Base-by-base conservation (phyloP, 305 asterid genomes). In the Nicotiana rustica region DNA sequence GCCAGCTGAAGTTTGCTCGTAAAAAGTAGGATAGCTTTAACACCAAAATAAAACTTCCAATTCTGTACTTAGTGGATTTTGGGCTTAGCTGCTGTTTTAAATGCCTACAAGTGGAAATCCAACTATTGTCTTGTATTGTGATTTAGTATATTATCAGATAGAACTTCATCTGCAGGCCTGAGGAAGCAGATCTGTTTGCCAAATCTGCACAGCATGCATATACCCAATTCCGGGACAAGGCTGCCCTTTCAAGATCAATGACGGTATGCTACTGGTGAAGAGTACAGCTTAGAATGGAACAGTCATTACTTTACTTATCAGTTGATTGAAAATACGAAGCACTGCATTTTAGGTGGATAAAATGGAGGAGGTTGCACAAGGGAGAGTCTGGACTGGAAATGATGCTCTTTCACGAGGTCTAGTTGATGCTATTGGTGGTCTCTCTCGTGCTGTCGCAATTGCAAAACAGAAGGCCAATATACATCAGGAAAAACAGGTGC, bases 331-430 rank as follows among this genome's bases (percentile, higher is more conserved):
- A 18, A 67, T 81, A 67, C 49, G 21, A 60, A 59, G 77, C 65
- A 17, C 73, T 18, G 44, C 55, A 66, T 80, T 79, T 47, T 90
- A 95, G 97, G 89, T 91, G 78, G 96, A 92, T 82, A 88, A 92
- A 85, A 95, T 93, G 97, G 98, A 95, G 89, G 97, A 92, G 85
- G 92, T 93, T 76, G 98, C 98, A 52, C 98, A 95, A 88, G 98
- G 98, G 81, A 92, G 98, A 86, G 98, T 95, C 81, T 95, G 98
- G 98, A 91, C 95, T 13, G 98, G 98, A 25, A 90, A 90, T 68
- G 97, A 93, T 86, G 98, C 97, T 3, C 93, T 92, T 83, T 88
- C 94, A 66, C 91, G 93, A 52, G 97, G 98, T 81, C 90, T 95
- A 78, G 91, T 95, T 82, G 98, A 95, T 83, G 95, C 97, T 77